Base-by-base conservation (phyloP, 768 basidiomycete species). In the Tulasnella sp. region DNA sequence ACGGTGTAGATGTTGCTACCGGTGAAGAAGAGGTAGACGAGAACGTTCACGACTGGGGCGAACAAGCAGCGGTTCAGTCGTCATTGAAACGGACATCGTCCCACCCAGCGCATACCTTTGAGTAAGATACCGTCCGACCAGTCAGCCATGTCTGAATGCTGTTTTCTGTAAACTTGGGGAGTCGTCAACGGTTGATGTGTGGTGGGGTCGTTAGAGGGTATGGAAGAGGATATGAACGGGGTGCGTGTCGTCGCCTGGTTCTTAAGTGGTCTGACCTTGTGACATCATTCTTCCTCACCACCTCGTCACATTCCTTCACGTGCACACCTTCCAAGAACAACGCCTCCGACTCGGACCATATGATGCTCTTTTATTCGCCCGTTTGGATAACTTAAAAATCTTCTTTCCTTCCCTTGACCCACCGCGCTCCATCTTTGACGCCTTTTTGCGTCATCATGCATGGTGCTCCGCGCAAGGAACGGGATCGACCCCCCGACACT, bases 11-110 rank as follows among this genome's bases (percentile, higher is more conserved):
- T 27, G 74, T 79, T 79, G 81, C 78, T 81, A 62, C 85, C 96
- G n/a, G 97, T 87, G 86, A 97, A 95, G 80, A 93, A 84, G 83
- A 95, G 89, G 84, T 94, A 97, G 72, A 93, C 92, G 77, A 95
- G 78, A 79, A 97, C 88, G 86, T 98, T 98, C 81, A 90, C 86
- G 83, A 97, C 58, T 52, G 48, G 34, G 31, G 31, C 39, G 40
- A 27, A 44, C 56, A 56, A 44, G n/a, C n/a, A 24, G 62, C 44
- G 79, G 38, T 80, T 40, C 48, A 80, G 58, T 78, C 34, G 40
- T 38, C 12, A 81, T 27, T 38, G 42, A 73, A 56, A 40, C 77
- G 2, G 18, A 42, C 56, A 44, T 62, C 21, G 9, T 6, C n/a
- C 38, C 36, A 71, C n/a, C 18, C 3, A 46, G 14, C 48, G 19